Conservation (phyloP, 371 early-diverging fungal species). For the Gilbertella persicaria region DNA sequence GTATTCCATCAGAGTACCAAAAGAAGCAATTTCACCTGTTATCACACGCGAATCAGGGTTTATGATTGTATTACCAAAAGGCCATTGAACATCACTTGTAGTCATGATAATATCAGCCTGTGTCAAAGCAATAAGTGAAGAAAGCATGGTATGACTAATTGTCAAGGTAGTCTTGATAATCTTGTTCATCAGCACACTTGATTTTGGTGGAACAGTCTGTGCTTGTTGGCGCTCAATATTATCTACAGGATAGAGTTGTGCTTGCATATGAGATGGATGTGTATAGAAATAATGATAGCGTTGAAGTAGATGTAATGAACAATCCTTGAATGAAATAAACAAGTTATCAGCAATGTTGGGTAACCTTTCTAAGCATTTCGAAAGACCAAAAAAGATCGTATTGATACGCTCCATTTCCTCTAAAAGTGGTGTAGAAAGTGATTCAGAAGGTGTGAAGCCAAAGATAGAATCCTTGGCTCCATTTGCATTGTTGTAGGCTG, state of each 20-base stretch:
- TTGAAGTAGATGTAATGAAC: slow-evolving; percentile 32
- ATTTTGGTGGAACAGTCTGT: slow-evolving; percentile 11
- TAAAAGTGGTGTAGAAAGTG: slow-evolving; percentile 36
- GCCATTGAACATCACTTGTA: slow-evolving; percentile 26
- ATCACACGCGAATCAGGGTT: slow-evolving; percentile 25
- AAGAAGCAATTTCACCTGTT: slow-evolving; percentile 16
- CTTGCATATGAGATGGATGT: slow-evolving; percentile 47
- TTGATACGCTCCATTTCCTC: slow-evolving; percentile 44
- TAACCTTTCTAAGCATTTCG: slow-evolving; percentile 23
- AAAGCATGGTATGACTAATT: slow-evolving; percentile 14
- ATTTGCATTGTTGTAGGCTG: slow-evolving; percentile 34
- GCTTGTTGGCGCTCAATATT: slow-evolving; percentile 32
- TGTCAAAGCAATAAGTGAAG: slow-evolving; percentile 26
- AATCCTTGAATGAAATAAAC: slow-evolving; percentile 38
- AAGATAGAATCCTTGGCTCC: slow-evolving; percentile 25
- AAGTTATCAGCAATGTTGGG: slow-evolving; percentile 25
- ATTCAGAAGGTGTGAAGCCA: slow-evolving; percentile 33
- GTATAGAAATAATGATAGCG: slow-evolving; percentile 46
- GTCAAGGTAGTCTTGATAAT: slow-evolving; percentile 1
- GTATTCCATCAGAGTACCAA: slow-evolving; percentile 42
- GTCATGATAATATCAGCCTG: slow-evolving; percentile 24
- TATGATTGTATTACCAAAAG: slow-evolving; percentile 39
- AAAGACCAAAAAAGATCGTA: slow-evolving; percentile 35
- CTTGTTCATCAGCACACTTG: slow-evolving; percentile 17
- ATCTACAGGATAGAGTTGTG: slow-evolving; percentile 42